Conservation (phyloP, 2,329 filamentous ascomycete species). For the Didymella pinodella region DNA sequence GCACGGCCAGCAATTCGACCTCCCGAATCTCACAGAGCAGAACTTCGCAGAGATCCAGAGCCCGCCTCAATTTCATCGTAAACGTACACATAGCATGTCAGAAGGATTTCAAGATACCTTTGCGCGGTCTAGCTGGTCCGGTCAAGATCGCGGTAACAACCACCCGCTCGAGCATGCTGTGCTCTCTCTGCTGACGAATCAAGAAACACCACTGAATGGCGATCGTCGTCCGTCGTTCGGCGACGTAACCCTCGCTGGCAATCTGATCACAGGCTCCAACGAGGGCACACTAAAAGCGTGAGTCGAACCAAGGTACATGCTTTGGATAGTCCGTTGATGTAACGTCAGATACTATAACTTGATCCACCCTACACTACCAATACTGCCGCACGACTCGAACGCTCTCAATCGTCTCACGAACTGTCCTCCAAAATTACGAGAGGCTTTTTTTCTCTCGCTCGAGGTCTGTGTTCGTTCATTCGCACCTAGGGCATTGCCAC, state of each 20-base stretch:
- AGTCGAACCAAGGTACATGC: conserved; percentile 3
- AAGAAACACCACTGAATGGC: conserved; percentile 45
- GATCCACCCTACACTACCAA: conserved; percentile 47
- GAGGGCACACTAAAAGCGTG: conserved; percentile 48
- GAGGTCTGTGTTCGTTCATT: conserved; percentile 47
- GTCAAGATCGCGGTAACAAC: conserved; percentile 46
- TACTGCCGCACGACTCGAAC: conserved; percentile 45
- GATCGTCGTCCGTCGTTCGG: conserved; percentile 47
- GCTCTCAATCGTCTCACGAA: conserved; percentile 46
- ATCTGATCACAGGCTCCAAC: conserved; percentile 46
- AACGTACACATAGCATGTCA: conserved; percentile 51
- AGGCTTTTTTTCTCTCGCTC: conserved; percentile 47
- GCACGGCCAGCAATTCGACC: conserved; percentile 43
- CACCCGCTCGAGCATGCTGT: conserved; percentile 28
- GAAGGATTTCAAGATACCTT: conserved; percentile 47
- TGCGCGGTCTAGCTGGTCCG: conserved; percentile 45
- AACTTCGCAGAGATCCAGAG: conserved; percentile 42
- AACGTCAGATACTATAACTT: conserved; percentile 44
- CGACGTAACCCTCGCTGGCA: conserved; percentile 46
- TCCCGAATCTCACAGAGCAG: conserved; percentile 40
- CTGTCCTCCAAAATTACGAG: conserved; percentile 46
- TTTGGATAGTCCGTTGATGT: conserved; percentile 23
- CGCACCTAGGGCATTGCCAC: conserved; percentile 39
- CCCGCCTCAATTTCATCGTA: conserved; percentile 44
- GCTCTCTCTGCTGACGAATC: conserved; percentile 34